Evolutionary conservation across 495 filamentous ascomycete genomes (phyloP).

Genomic region (Extremus antarcticus): DNA sequence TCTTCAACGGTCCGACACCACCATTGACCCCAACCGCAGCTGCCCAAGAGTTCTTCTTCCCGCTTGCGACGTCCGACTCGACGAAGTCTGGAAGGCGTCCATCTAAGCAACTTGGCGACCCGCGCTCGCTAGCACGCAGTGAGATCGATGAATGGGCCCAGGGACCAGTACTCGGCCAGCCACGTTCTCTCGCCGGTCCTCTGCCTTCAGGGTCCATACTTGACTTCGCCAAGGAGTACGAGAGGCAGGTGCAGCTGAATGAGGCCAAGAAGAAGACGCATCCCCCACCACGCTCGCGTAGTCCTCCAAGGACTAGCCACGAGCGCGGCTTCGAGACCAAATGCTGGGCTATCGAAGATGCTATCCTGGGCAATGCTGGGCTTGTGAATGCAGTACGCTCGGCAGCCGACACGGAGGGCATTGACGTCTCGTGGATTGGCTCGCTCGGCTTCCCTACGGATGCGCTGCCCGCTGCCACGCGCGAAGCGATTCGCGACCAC

Average conservation of each 20-base stretch:
- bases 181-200: constrained; percentile 54
- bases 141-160: constrained; percentile 63
- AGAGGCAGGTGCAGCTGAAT: constrained; percentile 18
- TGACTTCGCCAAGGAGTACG: constrained; percentile 47
- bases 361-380: constrained; percentile 83
- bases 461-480: constrained; percentile 55
- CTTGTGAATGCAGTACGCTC: constrained; percentile 77
- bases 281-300: constrained; percentile 17
- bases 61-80: background rate
- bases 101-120: constrained; percentile 34
- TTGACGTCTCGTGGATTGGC: constrained; percentile 72
- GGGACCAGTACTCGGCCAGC: constrained; percentile 56
- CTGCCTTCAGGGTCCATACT: constrained; percentile 63
- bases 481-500: constrained; percentile 65
- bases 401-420: constrained; percentile 49
- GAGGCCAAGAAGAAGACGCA: constrained; percentile 24
- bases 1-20: constrained; percentile 33
- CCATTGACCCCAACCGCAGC: constrained; percentile 54
- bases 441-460: constrained; percentile 89
- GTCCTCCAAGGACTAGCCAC: constrained; percentile 22
- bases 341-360: constrained; percentile 71
- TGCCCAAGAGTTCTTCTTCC: constrained; percentile 46
- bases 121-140: constrained; percentile 36
- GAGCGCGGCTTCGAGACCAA: constrained; percentile 56
- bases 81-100: constrained; percentile 9